These are phyloP conservation scores for Chlorella sp. DNA, from an alignment of 139 green algal genomes.

Conservation along the genomic window DNA sequence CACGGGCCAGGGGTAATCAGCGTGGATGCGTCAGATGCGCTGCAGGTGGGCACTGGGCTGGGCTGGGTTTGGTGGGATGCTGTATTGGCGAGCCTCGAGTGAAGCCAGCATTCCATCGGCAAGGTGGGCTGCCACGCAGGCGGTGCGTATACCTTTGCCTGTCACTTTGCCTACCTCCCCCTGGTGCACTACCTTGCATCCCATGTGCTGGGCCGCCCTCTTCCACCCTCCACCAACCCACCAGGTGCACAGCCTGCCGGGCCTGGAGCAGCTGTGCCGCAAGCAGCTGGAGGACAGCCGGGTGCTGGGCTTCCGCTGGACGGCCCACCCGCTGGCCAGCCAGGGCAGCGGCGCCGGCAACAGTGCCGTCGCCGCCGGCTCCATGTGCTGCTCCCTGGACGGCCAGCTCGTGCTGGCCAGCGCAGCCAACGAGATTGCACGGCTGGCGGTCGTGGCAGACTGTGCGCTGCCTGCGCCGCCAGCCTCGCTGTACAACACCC, in stretches of 20 bases:
- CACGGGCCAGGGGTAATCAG: constrained; percentile 43
- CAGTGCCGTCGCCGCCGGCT: not conserved
- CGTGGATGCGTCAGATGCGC: not conserved
- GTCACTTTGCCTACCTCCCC: no score
- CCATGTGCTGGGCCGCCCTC: no score
- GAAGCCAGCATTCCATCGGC: not conserved
- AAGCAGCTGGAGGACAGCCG: constrained; percentile 23
- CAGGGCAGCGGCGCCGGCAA: not conserved
- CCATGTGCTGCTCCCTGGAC: constrained; percentile 35
- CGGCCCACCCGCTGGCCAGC: not conserved
- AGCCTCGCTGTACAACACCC: constrained; percentile 35
- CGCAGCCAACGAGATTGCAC: constrained; percentile 34
- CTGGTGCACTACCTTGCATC: no score
- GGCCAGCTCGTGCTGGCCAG: constrained; percentile 47
- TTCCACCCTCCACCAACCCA: no score
- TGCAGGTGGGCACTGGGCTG: constrained; percentile 1
- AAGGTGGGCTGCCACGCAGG: not conserved
- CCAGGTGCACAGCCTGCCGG: constrained; percentile 50
- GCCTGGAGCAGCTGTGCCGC: constrained; percentile 35
- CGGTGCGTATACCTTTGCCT: no score
- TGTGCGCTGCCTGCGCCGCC: constrained; percentile 9
- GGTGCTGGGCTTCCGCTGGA: constrained; percentile 50
- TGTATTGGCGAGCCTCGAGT: not conserved
- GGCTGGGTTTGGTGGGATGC: not conserved
- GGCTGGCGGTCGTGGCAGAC: constrained; percentile 38